Conservation (phyloP, 805 yeast genomes). For the Kluyveromyces starmeri region DNA sequence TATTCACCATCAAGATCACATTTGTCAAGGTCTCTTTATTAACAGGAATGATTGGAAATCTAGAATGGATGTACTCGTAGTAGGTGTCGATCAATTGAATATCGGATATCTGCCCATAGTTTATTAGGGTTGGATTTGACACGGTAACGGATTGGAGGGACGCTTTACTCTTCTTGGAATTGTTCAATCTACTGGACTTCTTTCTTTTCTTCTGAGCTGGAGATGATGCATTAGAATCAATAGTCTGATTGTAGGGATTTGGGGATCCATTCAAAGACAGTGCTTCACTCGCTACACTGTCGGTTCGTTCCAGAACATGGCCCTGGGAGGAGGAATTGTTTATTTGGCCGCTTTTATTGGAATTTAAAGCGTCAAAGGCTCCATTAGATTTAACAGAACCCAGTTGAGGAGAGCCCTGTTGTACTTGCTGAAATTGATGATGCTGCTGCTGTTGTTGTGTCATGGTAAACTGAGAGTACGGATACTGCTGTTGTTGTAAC, state of each 20-base stretch:
- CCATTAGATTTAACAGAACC: background rate
- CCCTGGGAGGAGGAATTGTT: background rate
- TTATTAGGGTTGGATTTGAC: conserved; percentile 3
- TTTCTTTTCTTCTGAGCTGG: background rate
- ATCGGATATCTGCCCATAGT: conserved; percentile 26
- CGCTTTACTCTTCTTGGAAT: background rate
- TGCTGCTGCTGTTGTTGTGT: conserved; percentile 7
- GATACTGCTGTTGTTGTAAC: conserved; percentile 8
- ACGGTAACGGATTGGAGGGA: background rate
- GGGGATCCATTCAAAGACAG: conserved; percentile 10
- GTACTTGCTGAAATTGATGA: conserved; percentile 15
- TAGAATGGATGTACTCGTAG: conserved; percentile 38
- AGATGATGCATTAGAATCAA: conserved; percentile 2
- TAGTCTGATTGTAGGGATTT: conserved; percentile 11
- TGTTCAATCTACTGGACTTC: background rate
- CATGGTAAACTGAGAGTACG: conserved; percentile 9
- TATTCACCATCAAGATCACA: conserved; percentile 23
- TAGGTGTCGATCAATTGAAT: conserved; percentile 36
- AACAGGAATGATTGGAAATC: conserved; percentile 32
- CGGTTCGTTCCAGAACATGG: conserved; percentile 3
- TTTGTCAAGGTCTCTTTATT: conserved; percentile 27
- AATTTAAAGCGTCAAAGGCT: background rate
- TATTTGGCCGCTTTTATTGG: too few relatives aligned
- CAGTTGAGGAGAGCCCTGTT: conserved; percentile 4
- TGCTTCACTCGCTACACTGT: conserved; percentile 1